phyloP scores from a whole-genome alignment of 768 basidiomycete genomes.

The Naganishia vaughanmartiniae region DNA sequence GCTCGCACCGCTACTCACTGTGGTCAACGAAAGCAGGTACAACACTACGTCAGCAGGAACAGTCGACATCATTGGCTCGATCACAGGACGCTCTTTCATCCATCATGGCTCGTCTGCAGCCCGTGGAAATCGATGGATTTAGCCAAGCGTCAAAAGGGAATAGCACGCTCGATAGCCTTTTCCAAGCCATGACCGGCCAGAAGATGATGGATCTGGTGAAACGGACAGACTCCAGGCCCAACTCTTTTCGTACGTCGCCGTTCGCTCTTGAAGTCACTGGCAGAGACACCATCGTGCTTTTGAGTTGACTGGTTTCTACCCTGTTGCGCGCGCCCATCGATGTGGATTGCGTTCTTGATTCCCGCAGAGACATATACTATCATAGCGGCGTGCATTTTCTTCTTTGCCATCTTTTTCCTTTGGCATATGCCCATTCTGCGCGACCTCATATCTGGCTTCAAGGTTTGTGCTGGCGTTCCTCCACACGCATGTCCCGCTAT shows the following conservation, averaged over 20 bases:
- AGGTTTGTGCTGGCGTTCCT: constrained; percentile 37
- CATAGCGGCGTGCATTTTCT: constrained; percentile 49
- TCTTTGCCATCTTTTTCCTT: constrained; percentile 44
- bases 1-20: no score
- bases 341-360: neutral
- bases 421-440: constrained; percentile 50
- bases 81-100: no score
- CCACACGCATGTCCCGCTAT: neutral
- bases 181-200: neutral
- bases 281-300: neutral
- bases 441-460: constrained; percentile 48
- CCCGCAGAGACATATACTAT: constrained; percentile 47
- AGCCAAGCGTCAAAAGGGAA: neutral
- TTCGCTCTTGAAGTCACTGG: no score
- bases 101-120: neutral
- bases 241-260: constrained; percentile 29
- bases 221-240: constrained; percentile 21
- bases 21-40: no score
- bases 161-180: neutral
- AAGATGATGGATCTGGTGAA: neutral
- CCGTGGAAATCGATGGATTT: neutral
- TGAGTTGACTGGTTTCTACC: neutral
- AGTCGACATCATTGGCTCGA: no score
- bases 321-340: no score
- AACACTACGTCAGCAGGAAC: no score